Base-by-base conservation (phyloP, 345 rosid species). In the Pistacia atlantica region DNA sequence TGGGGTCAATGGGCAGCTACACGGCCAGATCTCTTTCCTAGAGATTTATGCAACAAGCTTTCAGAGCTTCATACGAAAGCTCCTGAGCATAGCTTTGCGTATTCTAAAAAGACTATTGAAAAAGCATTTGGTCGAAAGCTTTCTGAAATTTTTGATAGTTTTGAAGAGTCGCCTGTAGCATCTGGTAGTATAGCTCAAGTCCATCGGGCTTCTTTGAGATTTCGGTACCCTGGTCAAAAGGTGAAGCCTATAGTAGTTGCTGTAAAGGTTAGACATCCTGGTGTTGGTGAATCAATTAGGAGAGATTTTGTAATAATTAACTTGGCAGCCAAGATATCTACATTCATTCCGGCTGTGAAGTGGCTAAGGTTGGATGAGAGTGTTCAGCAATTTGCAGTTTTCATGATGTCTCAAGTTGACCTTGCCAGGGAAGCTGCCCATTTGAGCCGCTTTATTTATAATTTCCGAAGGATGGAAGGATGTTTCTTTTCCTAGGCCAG, bases 1-100 rank as follows among this genome's bases (percentile, higher is more conserved):
- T 94, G 97, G 92, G 99, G 99, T 28, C 99, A 97, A 71, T 97
- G 99, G 98, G 93, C 98, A 25, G 99, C 99, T 11, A 97, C 99
- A 71, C 77, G 99, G 38, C 98, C 99, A 13, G 99, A 97, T 82
- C 89, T 92, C 77, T 94, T 97, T 78, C 89, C 97, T 18, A 86
- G 92, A 77, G 99, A 97, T 87, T 68, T 97, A 69, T 94, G 98
- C 81, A 84, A 82, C 67, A 85, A 97, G 83, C 99, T 97, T 62
- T 82, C 98, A 10, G 97, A 92, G 85, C 97, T 97, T 71, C 99
- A 97, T 65, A 89, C 84, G 22, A 87, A 87, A 78, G 98, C 99
- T 69, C 99, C 98, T 54, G 93, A 91, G 65, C 99, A 97, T 56
- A 91, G 94, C 80, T 97, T 91, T 84, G 86, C 90, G 5, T 92